Percentiles rank a stretch among this genome's conserved stretches.
These are phyloP conservation scores for Xylaria nigripes DNA, from an alignment of 495 filamentous ascomycete genomes.

Conservation along the genomic window DNA sequence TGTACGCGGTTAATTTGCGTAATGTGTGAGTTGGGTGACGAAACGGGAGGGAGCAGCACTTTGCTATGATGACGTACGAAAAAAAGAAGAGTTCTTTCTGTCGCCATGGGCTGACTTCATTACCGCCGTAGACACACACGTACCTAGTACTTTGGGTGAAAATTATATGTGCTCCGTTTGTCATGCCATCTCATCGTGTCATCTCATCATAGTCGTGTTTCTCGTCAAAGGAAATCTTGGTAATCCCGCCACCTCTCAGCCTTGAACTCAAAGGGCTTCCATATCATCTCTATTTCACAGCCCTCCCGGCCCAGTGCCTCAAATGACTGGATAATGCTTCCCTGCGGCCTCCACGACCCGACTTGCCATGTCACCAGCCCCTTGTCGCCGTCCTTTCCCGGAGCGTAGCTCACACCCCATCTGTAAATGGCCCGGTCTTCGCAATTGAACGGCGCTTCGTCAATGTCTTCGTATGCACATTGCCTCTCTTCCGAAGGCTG, in stretches of 20 bases:
- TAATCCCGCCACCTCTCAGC: background rate
- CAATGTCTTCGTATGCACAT: slow-evolving; percentile 6
- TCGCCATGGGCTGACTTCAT: too few species aligned
- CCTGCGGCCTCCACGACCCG: slow-evolving; percentile 10
- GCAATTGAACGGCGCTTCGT: slow-evolving; percentile 7
- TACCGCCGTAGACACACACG: too few species aligned
- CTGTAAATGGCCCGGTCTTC: slow-evolving; percentile 8
- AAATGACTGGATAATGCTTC: slow-evolving; percentile 9
- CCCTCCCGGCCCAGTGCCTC: background rate
- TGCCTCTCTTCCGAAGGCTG: slow-evolving; percentile 15
- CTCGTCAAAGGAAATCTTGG: too few species aligned
- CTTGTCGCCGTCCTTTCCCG: slow-evolving; percentile 4
- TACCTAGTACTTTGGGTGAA: too few species aligned
- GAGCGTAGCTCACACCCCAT: slow-evolving; percentile 14
- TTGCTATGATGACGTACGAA: too few species aligned
- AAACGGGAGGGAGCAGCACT: too few species aligned
- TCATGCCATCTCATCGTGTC: too few species aligned
- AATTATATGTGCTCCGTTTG: too few species aligned
- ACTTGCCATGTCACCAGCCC: slow-evolving; percentile 15
- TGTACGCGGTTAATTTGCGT: too few species aligned
- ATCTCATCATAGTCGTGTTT: too few species aligned
- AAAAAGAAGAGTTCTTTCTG: too few species aligned
- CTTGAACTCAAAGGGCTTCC: background rate
- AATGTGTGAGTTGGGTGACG: too few species aligned
- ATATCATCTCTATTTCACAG: background rate